These are phyloP conservation scores for Byssothecium circinans DNA, from an alignment of 2,329 filamentous ascomycete genomes.

Conservation along the genomic window DNA sequence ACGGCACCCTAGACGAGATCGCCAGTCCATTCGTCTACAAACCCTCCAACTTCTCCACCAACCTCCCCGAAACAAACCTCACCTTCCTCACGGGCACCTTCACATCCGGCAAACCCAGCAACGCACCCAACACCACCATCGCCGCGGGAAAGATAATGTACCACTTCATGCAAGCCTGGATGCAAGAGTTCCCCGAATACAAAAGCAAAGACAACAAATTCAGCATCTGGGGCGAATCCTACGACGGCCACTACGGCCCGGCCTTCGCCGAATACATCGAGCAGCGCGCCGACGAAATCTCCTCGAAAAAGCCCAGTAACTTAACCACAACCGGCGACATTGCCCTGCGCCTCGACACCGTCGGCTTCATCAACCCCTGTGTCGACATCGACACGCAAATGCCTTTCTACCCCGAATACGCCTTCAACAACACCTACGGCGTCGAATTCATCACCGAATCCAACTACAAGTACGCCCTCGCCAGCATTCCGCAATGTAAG, in stretches of 20 bases:
- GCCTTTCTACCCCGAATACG: conserved; percentile 50
- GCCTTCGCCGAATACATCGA: conserved; percentile 58
- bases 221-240: conserved; percentile 51
- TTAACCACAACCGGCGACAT: conserved; percentile 20
- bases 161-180: conserved; percentile 15
- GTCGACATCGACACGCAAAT: conserved; percentile 51
- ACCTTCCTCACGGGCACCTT: conserved; percentile 57
- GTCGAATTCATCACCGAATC: conserved; percentile 51
- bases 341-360: conserved; percentile 49
- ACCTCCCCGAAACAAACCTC: conserved; percentile 50
- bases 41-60: conserved; percentile 21
- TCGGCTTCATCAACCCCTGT: conserved; percentile 58
- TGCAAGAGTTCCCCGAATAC: conserved; percentile 55
- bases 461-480: conserved; percentile 46
- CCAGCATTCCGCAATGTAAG: conserved; percentile 49
- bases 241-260: conserved; percentile 59
- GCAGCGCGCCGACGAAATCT: conserved; percentile 55
- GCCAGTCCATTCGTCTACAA: conserved; percentile 2
- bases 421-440: conserved; percentile 60
- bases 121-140: conserved; percentile 14
- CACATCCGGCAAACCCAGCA: conserved; percentile 39
- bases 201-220: conserved; percentile 58
- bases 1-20: conserved; percentile 13
- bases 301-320: conserved; percentile 26
- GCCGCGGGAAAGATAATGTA: conserved; percentile 13